phyloP scores from a whole-genome alignment of 139 green algal genomes.

The Limnomonas spitsbergensis region DNA sequence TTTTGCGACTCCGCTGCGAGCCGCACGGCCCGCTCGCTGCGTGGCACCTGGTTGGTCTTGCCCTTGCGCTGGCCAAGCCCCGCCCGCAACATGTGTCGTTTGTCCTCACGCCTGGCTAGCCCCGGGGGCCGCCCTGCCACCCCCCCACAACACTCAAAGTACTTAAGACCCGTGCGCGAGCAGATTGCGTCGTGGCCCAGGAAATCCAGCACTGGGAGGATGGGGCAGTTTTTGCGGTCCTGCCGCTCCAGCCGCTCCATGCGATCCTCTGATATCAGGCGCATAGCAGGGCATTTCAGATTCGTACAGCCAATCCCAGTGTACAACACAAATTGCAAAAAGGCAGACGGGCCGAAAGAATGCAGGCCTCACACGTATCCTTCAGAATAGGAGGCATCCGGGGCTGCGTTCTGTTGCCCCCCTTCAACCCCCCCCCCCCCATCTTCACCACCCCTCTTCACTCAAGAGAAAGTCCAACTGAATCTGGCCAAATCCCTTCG shows the following conservation, averaged over 20 bases:
- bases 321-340: no score
- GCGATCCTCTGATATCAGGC: constrained; percentile 10
- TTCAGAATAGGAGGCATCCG: no score
- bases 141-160: constrained; percentile 28
- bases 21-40: background rate
- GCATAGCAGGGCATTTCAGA: constrained; percentile 1
- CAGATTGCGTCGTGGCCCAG: constrained; percentile 19
- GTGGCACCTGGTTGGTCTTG: background rate
- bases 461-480: no score
- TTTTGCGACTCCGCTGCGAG: background rate
- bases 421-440: no score
- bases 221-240: constrained; percentile 22
- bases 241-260: constrained; percentile 13
- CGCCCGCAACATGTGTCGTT: background rate
- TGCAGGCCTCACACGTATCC: no score
- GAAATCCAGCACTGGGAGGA: constrained; percentile 22
- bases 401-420: no score
- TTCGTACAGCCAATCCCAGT: no score
- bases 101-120: background rate
- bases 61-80: background rate
- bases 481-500: no score
- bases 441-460: no score
- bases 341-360: no score
- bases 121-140: background rate
- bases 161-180: constrained; percentile 22